phyloP scores from a whole-genome alignment of 495 filamentous ascomycete species.

The Tuber microsphaerosporum region DNA sequence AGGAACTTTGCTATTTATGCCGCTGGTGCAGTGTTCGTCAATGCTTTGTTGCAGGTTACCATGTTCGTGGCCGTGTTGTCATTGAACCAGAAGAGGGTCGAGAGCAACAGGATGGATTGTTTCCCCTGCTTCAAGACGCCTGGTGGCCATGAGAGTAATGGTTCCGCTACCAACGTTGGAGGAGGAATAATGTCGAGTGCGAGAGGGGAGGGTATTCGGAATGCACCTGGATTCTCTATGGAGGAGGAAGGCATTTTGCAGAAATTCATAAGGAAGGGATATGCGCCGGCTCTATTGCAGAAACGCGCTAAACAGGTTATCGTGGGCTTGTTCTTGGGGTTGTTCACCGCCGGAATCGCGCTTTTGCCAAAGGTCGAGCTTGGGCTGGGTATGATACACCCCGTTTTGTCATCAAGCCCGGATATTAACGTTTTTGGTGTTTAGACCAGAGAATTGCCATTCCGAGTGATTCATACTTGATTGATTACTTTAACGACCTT shows the following conservation, averaged over 20 bases:
- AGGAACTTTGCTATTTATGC: conserved; percentile 95
- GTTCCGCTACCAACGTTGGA: conserved; percentile 9
- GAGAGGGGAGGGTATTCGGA: conserved; percentile 45
- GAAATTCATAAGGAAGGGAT: conserved; percentile 76
- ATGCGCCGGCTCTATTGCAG: conserved; percentile 73
- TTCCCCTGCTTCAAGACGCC: conserved; percentile 68
- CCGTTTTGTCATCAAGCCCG: background rate
- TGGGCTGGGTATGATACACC: conserved; percentile 51
- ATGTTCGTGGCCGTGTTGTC: conserved; percentile 91
- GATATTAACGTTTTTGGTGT: conserved; percentile 11
- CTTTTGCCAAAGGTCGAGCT: conserved; percentile 77
- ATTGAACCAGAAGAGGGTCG: conserved; percentile 80
- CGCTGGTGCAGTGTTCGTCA: conserved; percentile 92
- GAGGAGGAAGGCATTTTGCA: conserved; percentile 77
- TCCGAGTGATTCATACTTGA: conserved; percentile 84
- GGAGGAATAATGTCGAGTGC: conserved; percentile 46
- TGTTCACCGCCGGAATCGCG: conserved; percentile 78
- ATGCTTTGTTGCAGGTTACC: conserved; percentile 86
- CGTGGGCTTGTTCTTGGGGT: conserved; percentile 70
- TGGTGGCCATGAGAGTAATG: conserved; percentile 16
- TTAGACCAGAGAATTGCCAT: conserved; percentile 84
- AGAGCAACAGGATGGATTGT: conserved; percentile 82
- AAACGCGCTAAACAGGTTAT: conserved; percentile 69
- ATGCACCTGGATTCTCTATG: conserved; percentile 45
- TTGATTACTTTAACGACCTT: conserved; percentile 89